These are phyloP conservation scores for Biscogniauxia mediterranea DNA, from an alignment of 2,329 filamentous ascomycete species.

Conservation along the genomic window DNA sequence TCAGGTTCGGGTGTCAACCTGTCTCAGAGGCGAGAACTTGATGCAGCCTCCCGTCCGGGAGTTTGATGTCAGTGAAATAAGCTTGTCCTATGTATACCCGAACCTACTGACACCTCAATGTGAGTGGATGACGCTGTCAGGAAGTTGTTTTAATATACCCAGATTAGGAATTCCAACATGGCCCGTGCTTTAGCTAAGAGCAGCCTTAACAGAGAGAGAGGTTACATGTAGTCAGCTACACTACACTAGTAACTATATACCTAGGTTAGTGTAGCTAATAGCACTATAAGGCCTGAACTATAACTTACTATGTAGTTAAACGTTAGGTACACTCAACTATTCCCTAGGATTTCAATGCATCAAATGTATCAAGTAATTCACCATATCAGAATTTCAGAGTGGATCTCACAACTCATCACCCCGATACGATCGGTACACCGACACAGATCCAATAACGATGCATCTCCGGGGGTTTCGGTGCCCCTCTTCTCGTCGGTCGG, in stretches of 20 bases:
- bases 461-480: not conserved
- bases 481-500: not conserved
- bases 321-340: no score
- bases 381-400: not conserved
- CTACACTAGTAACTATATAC: no score
- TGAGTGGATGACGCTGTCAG: not conserved
- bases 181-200: not conserved
- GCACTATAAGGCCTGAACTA: no score
- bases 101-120: not conserved
- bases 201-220: not conserved
- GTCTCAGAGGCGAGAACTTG: not conserved
- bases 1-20: not conserved
- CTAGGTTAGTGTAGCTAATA: no score
- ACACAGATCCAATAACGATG: not conserved
- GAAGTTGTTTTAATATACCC: not conserved
- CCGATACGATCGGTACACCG: not conserved
- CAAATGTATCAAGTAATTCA: no score
- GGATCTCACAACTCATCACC: not conserved
- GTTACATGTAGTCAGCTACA: no score
- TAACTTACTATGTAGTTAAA: no score
- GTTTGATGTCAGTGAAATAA: not conserved
- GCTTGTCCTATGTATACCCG: not conserved
- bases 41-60: not conserved
- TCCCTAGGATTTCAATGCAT: no score
- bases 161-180: not conserved